These are phyloP conservation scores for Candida insectorum DNA, from an alignment of 805 yeast species.

Conservation along the genomic window DNA sequence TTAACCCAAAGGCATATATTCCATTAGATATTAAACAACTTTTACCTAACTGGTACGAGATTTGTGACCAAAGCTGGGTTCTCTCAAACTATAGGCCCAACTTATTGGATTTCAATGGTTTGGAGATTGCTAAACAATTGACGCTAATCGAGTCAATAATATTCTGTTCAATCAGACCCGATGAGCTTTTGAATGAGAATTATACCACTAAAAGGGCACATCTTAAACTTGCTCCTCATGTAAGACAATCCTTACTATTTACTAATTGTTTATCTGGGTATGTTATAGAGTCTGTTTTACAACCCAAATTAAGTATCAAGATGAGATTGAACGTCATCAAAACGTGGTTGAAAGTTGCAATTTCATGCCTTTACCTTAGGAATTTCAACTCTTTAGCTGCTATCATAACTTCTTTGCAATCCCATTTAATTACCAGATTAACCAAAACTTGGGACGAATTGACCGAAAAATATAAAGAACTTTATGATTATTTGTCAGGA, in stretches of 20 bases:
- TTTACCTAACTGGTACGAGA: slow-evolving; percentile 45
- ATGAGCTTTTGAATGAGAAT: slow-evolving; percentile 64
- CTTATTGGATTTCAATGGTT: slow-evolving; percentile 57
- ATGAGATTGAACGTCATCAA: slow-evolving; percentile 54
- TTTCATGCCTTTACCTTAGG: slow-evolving; percentile 67
- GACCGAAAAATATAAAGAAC: slow-evolving; percentile 55
- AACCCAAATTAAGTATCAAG: slow-evolving; percentile 46
- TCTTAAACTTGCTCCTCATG: slow-evolving; percentile 59
- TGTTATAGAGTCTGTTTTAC: slow-evolving; percentile 65
- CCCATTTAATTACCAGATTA: slow-evolving; percentile 64
- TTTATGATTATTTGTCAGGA: slow-evolving; percentile 61
- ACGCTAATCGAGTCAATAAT: slow-evolving; percentile 69
- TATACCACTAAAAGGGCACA: slow-evolving; percentile 58
- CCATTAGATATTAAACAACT: slow-evolving; percentile 31
- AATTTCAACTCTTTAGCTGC: slow-evolving; percentile 80
- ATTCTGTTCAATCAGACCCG: slow-evolving; percentile 59
- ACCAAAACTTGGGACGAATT: slow-evolving; percentile 56
- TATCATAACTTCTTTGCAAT: slow-evolving; percentile 72
- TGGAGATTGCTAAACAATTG: slow-evolving; percentile 74
- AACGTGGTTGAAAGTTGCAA: slow-evolving; percentile 71
- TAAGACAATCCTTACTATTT: slow-evolving; percentile 57
- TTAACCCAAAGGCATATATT: slow-evolving; percentile 27
- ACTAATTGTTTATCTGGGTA: slow-evolving; percentile 72
- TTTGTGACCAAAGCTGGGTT: slow-evolving; percentile 58
- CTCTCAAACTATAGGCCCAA: slow-evolving; percentile 51